These are phyloP conservation scores for Podospora australis DNA, from an alignment of 495 filamentous ascomycete species.

Conservation along the genomic window DNA sequence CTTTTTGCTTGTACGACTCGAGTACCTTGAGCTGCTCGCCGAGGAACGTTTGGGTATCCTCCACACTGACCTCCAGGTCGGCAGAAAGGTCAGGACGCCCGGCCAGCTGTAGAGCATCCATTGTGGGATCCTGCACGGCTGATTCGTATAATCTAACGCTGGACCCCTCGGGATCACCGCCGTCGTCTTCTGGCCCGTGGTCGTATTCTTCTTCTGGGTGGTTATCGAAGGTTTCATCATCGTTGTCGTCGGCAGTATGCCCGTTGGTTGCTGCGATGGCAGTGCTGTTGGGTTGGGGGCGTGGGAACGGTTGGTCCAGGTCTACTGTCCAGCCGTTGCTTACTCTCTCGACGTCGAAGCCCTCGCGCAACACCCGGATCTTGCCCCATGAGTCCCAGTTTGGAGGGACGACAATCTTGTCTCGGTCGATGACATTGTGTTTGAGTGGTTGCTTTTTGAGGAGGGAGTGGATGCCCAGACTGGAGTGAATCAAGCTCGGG, in stretches of 20 bases:
- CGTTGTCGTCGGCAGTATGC: conserved; percentile 6
- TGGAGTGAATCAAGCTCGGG: conserved; percentile 77
- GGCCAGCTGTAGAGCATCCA: conserved; percentile 49
- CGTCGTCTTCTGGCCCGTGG: conserved; percentile 24
- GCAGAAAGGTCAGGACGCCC: conserved; percentile 43
- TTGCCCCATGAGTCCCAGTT: conserved; percentile 99
- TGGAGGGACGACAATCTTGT: conserved; percentile 87
- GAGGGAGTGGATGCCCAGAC: conserved; percentile 83
- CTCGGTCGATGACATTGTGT: conserved; percentile 92
- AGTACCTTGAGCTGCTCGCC: conserved; percentile 63
- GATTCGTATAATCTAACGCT: conserved; percentile 73
- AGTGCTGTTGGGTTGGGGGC: conserved; percentile 6
- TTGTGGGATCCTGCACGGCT: conserved; percentile 64
- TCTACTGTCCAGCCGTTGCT: conserved; percentile 81
- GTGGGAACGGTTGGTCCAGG: conserved; percentile 51
- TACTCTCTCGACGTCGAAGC: conserved; percentile 83
- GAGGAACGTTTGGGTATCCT: conserved; percentile 78
- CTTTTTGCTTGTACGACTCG: conserved; percentile 56
- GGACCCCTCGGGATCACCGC: conserved; percentile 38
- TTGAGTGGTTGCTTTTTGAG: conserved; percentile 76
- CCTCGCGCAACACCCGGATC: conserved; percentile 87
- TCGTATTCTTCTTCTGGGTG: conserved; percentile 22
- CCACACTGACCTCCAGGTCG: conserved; percentile 60
- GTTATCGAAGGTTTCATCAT: conserved; percentile 7
- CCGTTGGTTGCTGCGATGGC: conserved; percentile 3